phyloP scores from a whole-genome alignment of 2,329 filamentous ascomycete genomes.

The Sclerotinia glacialis region DNA sequence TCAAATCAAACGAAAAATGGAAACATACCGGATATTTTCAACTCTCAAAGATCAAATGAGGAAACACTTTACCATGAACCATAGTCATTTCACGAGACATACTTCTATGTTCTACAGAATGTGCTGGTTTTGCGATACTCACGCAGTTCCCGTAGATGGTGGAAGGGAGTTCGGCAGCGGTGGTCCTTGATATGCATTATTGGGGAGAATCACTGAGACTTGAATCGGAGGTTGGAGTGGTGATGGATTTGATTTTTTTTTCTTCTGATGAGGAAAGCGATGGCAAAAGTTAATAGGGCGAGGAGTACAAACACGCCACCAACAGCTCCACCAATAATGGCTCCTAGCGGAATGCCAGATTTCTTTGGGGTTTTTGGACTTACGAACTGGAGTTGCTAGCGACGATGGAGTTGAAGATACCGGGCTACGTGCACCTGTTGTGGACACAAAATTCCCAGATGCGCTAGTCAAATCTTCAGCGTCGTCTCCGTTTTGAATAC shows the following conservation, averaged over 20 bases:
- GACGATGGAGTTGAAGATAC: neutral
- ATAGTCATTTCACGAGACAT: neutral
- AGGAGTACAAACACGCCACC: neutral
- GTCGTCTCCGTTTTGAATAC: neutral
- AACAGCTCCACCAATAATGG: constrained; percentile 5
- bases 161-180: neutral
- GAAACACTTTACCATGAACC: neutral
- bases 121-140: neutral
- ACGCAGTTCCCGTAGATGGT: neutral
- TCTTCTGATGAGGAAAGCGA: constrained; percentile 3
- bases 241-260: neutral
- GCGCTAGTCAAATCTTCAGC: neutral
- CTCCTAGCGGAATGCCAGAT: constrained; percentile 4
- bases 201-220: neutral
- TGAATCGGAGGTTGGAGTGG: neutral
- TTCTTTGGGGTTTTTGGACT: neutral
- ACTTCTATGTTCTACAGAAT: neutral
- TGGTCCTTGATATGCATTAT: neutral
- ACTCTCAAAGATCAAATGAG: neutral
- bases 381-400: neutral
- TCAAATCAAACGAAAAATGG: neutral
- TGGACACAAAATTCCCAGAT: neutral
- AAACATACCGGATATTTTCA: neutral
- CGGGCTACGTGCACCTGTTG: neutral
- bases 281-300: neutral